These are phyloP conservation scores for Globisporangium orthogonon DNA, from an alignment of 352 stramenopile genomes.

Conservation along the genomic window DNA sequence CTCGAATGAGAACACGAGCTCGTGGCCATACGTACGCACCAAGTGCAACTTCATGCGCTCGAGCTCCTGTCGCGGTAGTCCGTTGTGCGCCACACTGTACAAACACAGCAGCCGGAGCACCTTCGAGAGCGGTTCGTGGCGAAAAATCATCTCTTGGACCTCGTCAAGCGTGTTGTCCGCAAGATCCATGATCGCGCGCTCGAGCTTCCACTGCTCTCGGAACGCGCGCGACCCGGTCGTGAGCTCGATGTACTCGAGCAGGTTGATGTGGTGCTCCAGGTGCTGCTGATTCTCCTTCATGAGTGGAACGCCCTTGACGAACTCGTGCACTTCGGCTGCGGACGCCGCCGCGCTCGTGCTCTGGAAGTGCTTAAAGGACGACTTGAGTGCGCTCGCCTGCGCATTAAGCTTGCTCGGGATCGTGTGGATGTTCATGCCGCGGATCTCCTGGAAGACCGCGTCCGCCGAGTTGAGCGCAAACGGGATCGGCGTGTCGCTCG, in stretches of 20 bases:
- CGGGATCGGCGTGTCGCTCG: slow-evolving; percentile 12
- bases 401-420: slow-evolving; percentile 43
- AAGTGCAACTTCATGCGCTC: slow-evolving; percentile 49
- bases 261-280: slow-evolving; percentile 53
- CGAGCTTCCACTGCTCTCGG: slow-evolving; percentile 55
- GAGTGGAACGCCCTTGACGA: slow-evolving; percentile 56
- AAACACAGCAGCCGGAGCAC: slow-evolving; percentile 64
- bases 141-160: slow-evolving; percentile 59
- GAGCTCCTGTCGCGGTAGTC: slow-evolving; percentile 25
- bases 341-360: slow-evolving; percentile 30
- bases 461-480: slow-evolving; percentile 60
- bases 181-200: slow-evolving; percentile 61
- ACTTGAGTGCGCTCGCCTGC: slow-evolving; percentile 43
- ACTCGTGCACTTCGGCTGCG: slow-evolving; percentile 58
- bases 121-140: slow-evolving; percentile 38
- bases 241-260: slow-evolving; percentile 46
- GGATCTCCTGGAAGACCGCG: slow-evolving; percentile 45
- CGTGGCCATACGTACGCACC: slow-evolving; percentile 64
- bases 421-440: slow-evolving; percentile 53
- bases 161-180: slow-evolving; percentile 24
- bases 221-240: slow-evolving; percentile 42
- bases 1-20: slow-evolving; percentile 63
- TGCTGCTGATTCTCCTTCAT: slow-evolving; percentile 51
- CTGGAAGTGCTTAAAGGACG: slow-evolving; percentile 52
- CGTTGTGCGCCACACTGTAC: slow-evolving; percentile 46